Evolutionary conservation across 106 monocot species (phyloP).

Genomic region (Dendrobium nobile): DNA sequence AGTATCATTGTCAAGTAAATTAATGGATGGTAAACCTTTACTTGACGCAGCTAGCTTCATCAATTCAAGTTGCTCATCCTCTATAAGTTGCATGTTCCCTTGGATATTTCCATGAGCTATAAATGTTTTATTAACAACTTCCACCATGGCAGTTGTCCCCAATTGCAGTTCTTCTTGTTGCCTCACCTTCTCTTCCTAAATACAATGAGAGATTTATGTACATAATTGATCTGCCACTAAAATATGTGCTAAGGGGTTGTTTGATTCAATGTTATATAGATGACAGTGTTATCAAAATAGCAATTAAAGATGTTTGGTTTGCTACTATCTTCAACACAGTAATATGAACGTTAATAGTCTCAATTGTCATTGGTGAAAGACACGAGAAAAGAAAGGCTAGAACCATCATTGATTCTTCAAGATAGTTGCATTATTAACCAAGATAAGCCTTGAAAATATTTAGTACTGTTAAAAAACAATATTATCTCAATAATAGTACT

Average conservation of each 20-base stretch:
- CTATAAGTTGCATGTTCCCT: conserved; percentile 82
- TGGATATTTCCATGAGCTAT: conserved; percentile 78
- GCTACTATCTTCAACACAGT: not conserved
- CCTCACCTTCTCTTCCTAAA: conserved; percentile 72
- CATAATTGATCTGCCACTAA: not conserved
- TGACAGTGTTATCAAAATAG: not conserved
- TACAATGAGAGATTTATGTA: not conserved
- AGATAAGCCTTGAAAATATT: not conserved
- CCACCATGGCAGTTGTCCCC: conserved; percentile 71
- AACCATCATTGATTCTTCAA: not conserved
- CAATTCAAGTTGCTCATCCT: conserved; percentile 90
- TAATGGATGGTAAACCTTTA: conserved; percentile 72
- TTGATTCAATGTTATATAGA: not conserved
- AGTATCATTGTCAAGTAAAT: conserved; percentile 67
- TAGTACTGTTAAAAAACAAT: not conserved
- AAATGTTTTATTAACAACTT: conserved; percentile 74
- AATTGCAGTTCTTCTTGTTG: conserved; percentile 71
- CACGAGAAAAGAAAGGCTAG: not conserved
- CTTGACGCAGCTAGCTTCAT: conserved; percentile 89
- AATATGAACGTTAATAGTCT: not conserved
- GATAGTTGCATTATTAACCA: not conserved
- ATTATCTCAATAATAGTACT: not conserved
- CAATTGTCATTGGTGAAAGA: not conserved
- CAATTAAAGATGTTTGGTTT: not conserved
- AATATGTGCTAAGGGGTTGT: not conserved